Evolutionary conservation across 345 rosid species (phyloP).

Genomic region (Populus pruinosa): DNA sequence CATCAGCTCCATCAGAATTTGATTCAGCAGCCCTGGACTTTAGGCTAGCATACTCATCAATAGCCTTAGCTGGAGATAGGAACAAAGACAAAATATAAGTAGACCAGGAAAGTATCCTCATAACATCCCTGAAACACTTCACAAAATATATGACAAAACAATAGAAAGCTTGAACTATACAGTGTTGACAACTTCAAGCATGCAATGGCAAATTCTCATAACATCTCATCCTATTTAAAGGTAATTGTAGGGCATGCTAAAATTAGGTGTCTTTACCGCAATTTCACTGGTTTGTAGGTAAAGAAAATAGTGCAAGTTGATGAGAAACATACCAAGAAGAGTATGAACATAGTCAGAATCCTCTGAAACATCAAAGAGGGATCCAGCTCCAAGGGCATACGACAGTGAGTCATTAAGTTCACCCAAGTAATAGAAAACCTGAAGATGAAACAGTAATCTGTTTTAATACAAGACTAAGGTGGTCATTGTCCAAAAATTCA

Average conservation of each 20-base stretch:
- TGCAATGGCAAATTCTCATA: background rate
- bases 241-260: background rate
- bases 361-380: constrained; percentile 89
- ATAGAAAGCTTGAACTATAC: background rate
- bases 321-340: constrained; percentile 64
- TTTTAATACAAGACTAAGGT: background rate
- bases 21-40: constrained; percentile 80
- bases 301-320: background rate
- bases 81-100: constrained; percentile 10
- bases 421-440: constrained; percentile 96
- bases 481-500: background rate
- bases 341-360: constrained; percentile 93
- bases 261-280: background rate
- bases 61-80: constrained; percentile 75
- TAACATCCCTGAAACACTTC: background rate
- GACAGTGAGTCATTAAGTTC: constrained; percentile 93
- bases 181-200: background rate
- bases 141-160: background rate
- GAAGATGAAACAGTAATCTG: constrained; percentile 9
- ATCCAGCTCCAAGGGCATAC: constrained; percentile 99
- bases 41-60: constrained; percentile 94
- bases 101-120: background rate
- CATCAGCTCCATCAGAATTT: constrained; percentile 51
- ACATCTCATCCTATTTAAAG: background rate
- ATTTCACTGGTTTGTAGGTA: background rate